Evolutionary conservation across 805 yeast species (phyloP).

Genomic region (Ogataea naganishii): DNA sequence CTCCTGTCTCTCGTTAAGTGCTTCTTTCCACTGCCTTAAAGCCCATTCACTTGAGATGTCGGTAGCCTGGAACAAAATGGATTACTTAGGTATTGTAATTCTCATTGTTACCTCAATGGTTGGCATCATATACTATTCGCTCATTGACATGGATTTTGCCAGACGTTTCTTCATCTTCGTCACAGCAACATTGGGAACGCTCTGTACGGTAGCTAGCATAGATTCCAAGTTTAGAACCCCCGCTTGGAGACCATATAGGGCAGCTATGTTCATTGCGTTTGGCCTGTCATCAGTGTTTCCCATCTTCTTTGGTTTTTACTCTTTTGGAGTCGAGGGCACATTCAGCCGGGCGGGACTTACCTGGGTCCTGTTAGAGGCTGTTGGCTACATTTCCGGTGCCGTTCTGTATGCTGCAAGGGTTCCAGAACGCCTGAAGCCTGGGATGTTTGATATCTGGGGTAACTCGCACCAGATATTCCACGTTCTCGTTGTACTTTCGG

Average conservation of each 20-base stretch:
- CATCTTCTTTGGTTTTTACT: conserved; percentile 39
- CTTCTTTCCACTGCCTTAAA: conserved; percentile 41
- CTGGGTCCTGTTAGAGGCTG: conserved; percentile 65
- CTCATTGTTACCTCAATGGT: conserved; percentile 40
- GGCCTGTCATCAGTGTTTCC: conserved; percentile 77
- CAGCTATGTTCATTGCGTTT: conserved; percentile 69
- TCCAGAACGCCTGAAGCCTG: conserved; percentile 66
- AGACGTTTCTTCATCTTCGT: conserved; percentile 31
- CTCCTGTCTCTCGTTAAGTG: conserved; percentile 37
- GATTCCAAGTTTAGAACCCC: conserved; percentile 59
- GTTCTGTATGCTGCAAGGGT: conserved; percentile 65
- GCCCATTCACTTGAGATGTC: conserved; percentile 37
- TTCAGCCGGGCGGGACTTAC: conserved; percentile 41
- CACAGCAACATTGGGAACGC: conserved; percentile 45
- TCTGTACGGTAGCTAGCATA: conserved; percentile 58
- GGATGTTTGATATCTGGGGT: conserved; percentile 60
- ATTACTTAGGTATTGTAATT: conserved; percentile 46
- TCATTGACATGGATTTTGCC: conserved; percentile 33
- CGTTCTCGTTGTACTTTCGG: conserved; percentile 66
- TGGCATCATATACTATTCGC: conserved; percentile 28
- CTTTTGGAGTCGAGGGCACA: conserved; percentile 43
- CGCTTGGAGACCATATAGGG: conserved; percentile 68
- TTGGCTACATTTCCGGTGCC: conserved; percentile 74
- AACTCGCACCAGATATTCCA: conserved; percentile 86
- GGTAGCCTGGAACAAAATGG: conserved; percentile 40